Percentiles rank a stretch among this genome's conserved stretches.
phyloP scores from a whole-genome alignment of 228 moss, liverwort and hornwort species.

The Sphagnum fallax region DNA sequence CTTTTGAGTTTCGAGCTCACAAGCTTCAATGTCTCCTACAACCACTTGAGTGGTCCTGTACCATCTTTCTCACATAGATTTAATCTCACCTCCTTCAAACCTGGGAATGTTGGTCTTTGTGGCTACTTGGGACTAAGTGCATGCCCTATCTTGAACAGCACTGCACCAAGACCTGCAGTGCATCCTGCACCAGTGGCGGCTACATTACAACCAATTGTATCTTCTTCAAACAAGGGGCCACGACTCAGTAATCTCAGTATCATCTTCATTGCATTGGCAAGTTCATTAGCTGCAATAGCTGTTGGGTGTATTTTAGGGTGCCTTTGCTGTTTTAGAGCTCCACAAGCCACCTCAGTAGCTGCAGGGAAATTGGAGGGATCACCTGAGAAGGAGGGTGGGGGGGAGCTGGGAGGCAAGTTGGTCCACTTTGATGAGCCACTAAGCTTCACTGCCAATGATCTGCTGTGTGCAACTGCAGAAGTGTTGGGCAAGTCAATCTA shows the following conservation, averaged over 20 bases:
- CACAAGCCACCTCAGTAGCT: slow-evolving; percentile 23
- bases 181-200: slow-evolving; percentile 11
- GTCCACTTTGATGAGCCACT: slow-evolving; percentile 87
- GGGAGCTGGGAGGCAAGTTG: slow-evolving; percentile 65
- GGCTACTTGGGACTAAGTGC: slow-evolving; percentile 37
- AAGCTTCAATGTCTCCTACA: slow-evolving; percentile 68
- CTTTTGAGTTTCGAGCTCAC: slow-evolving; percentile 34
- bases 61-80: slow-evolving; percentile 47
- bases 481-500: slow-evolving; percentile 91
- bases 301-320: slow-evolving; percentile 30
- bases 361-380: slow-evolving; percentile 32
- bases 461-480: slow-evolving; percentile 88
- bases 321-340: slow-evolving; percentile 26
- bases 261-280: slow-evolving; percentile 64
- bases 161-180: slow-evolving; percentile 7
- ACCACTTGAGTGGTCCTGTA: slow-evolving; percentile 71
- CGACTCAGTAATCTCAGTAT: slow-evolving; percentile 38
- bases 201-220: neutral
- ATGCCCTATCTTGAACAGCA: slow-evolving; percentile 21
- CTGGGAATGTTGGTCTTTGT: slow-evolving; percentile 60
- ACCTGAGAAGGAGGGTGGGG: slow-evolving; percentile 40
- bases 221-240: slow-evolving; percentile 5
- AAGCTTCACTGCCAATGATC: slow-evolving; percentile 82
- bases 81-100: slow-evolving; percentile 43
- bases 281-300: slow-evolving; percentile 40